Evolutionary conservation across 352 stramenopile genomes (phyloP), one percentile per base, ranked within the genome.

Genomic region (Pythium angustatum): DNA sequence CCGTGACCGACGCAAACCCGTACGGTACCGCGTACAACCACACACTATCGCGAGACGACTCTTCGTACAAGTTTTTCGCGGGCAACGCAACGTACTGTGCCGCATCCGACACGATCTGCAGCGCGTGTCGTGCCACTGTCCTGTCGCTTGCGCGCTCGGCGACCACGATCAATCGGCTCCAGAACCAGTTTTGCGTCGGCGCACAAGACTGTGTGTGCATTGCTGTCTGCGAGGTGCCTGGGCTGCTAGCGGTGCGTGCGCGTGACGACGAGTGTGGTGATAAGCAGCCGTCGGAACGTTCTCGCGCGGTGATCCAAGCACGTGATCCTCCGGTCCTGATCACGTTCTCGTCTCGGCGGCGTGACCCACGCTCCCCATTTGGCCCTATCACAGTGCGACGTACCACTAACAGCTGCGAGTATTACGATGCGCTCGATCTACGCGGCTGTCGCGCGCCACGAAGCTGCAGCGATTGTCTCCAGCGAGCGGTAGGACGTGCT

Each of bases 221-320:
- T 27, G 60, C 24, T 2, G 41, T 51, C 17, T 68, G 61, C 38
- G 61, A 68, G 31, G 73, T 75, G 12, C 48, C 72, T 7, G 63
- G 62, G 27, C 40, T 51, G 3, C 6, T 51, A 8, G 40, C n/a
- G 9, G 15, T 26, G 28, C 38, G n/a, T 28, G 38, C 19, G 6
- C 15, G 9, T 17, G 27, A 62, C 41, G 28, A 1, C 6, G 5
- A 36, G 5, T 58, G 34, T 36, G 19, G 10, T 19, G 47, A 15
- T n/a, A 40, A n/a, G 2, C 4, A 45, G 22, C 14, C 36, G 36
- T 9, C 36, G 7, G 4, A 9, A n/a, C n/a, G n/a, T n/a, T n/a
- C n/a, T n/a, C n/a, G n/a, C n/a, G 14, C 36, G 7, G 36, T 44
- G 7, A 44, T 44, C 14, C 7, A 10, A n/a, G 21, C 36, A 17